Base-by-base conservation (phyloP, 2,329 filamentous ascomycete species). In the Cercospora sesami region DNA sequence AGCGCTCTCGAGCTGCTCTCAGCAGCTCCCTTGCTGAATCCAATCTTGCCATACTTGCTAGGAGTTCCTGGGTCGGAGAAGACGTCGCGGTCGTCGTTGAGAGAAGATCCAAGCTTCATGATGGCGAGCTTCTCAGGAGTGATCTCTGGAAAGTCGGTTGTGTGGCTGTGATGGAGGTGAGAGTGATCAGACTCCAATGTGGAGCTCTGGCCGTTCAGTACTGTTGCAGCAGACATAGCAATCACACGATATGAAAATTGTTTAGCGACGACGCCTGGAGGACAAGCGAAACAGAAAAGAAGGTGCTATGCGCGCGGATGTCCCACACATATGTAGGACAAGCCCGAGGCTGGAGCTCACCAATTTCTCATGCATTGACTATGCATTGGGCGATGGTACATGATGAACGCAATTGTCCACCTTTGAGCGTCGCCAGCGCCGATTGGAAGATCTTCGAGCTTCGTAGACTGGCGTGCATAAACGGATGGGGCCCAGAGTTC, bases 51-150 rank as follows among this genome's bases (percentile, higher is more conserved):
- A 42, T 48, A 65, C 33, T 53, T 55, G 55, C 64, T 64, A 14
- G 66, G 63, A 5, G 68, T 69, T 21, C 68, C 72, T 33, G 69
- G 66, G 33, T 74, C 72, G 21, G 71, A 73, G 58, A 73, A 72
- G 67, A 71, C 63, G 60, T 73, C 71, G 7, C 68, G 60, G 64
- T 68, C 61, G 53, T 73, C 69, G 23, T 69, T 63, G 7, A 62
- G 53, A 7, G 66, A 61, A 3, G 71, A 64, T 51, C 69, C 72
- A 21, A 74, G 66, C 63, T 70, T 71, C 64, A 71, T 69, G 42
- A 72, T 65, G 0, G 72, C 72, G 4, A 74, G 65, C 70, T 74
- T 74, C 61, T 74, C 71, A 26, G 72, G 72, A 1, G 70, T 73
- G 21, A 72, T 66, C 16, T 69, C 66, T 9, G 61, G 45, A 5